These are phyloP conservation scores for Simplicillium sp. DNA, from an alignment of 2,329 filamentous ascomycete species.

Conservation along the genomic window DNA sequence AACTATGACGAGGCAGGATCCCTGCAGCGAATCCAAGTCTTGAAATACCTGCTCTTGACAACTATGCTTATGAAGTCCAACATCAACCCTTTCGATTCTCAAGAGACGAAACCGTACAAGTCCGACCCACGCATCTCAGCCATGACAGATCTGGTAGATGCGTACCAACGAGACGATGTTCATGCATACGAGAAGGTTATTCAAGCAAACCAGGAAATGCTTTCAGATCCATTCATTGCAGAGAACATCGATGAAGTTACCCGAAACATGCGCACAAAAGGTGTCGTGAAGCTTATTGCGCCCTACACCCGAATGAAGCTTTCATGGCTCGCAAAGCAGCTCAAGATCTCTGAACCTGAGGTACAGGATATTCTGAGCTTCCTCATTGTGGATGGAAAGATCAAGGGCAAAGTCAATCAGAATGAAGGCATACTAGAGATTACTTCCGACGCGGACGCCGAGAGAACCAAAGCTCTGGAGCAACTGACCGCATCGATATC, in stretches of 20 bases:
- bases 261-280: slow-evolving; percentile 95
- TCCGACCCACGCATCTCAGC: slow-evolving; percentile 89
- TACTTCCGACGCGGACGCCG: slow-evolving; percentile 60
- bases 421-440: slow-evolving; percentile 77
- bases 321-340: slow-evolving; percentile 75
- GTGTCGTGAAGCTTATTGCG: slow-evolving; percentile 83
- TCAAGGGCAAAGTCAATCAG: slow-evolving; percentile 84
- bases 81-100: slow-evolving; percentile 98
- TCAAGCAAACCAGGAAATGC: slow-evolving; percentile 76
- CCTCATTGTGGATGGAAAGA: slow-evolving; percentile 81
- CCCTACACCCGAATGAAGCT: slow-evolving; percentile 91
- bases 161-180: slow-evolving; percentile 93
- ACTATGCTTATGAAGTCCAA: slow-evolving; percentile 98
- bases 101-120: slow-evolving; percentile 97
- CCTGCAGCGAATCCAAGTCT: slow-evolving; percentile 88
- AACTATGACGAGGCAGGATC: slow-evolving; percentile 98
- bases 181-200: slow-evolving; percentile 83
- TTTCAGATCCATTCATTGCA: slow-evolving; percentile 90
- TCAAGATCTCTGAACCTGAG: slow-evolving; percentile 77
- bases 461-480: slow-evolving; percentile 63
- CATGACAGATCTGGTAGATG: slow-evolving; percentile 95
- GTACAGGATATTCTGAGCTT: slow-evolving; percentile 94
- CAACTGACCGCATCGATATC: slow-evolving; percentile 64
- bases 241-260: slow-evolving; percentile 99
- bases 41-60: slow-evolving; percentile 92